Conservation (phyloP, 2,329 filamentous ascomycete species). For the Aspergillus thermomutatus region DNA sequence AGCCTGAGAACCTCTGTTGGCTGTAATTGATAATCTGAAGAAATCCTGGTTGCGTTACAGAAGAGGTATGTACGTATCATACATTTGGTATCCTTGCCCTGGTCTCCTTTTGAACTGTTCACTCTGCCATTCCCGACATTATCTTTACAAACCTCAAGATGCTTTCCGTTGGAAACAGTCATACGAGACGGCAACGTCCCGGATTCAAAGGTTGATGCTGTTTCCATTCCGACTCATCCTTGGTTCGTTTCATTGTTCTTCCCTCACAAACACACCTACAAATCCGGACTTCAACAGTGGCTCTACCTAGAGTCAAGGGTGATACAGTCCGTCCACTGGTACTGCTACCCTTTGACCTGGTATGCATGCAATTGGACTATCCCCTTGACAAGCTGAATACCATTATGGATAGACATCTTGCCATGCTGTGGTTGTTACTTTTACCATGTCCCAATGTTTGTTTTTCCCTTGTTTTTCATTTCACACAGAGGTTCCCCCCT, state of each 20-base stretch:
- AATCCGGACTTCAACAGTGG: not conserved
- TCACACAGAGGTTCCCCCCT: not conserved
- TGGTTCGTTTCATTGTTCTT: not conserved
- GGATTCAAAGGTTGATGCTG: not conserved
- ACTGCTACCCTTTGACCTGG: not conserved
- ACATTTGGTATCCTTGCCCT: not conserved
- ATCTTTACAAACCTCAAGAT: not conserved
- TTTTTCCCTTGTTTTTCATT: conserved; percentile 4
- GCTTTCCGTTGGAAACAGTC: too few species aligned
- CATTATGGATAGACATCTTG: not conserved
- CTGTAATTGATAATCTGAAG: not conserved
- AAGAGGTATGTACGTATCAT: not conserved
- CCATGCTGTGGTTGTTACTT: not conserved
- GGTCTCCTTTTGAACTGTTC: not conserved
- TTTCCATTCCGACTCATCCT: not conserved
- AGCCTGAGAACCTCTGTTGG: not conserved
- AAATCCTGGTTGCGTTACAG: not conserved
- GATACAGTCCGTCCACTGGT: not conserved
- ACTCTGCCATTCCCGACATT: not conserved
- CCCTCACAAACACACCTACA: not conserved
- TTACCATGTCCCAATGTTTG: not conserved
- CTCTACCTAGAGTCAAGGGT: not conserved
- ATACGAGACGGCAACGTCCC: not conserved
- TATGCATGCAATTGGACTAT: not conserved
- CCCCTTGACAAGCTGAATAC: not conserved